These are phyloP conservation scores for Clohesyomyces aquaticus DNA, from an alignment of 495 filamentous ascomycete genomes.

Conservation along the genomic window DNA sequence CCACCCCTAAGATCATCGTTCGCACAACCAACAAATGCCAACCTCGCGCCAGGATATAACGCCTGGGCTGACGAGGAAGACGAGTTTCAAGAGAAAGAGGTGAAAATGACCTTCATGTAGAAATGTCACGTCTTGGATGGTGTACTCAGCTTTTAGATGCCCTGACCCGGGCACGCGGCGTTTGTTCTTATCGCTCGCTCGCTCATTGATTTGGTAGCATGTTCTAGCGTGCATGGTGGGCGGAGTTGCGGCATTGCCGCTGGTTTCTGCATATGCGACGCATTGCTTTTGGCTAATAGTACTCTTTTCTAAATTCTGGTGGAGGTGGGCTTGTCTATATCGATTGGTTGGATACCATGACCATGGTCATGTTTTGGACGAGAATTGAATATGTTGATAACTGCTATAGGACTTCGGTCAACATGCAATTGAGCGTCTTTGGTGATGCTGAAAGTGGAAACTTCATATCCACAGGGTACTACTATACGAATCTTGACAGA, in stretches of 20 bases:
- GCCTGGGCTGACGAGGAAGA: slow-evolving; percentile 82
- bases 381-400: too few relatives aligned
- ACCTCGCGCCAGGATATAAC: slow-evolving; percentile 63
- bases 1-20: slow-evolving; percentile 51
- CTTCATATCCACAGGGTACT: too few relatives aligned
- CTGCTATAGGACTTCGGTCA: too few relatives aligned
- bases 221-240: neutral
- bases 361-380: too few relatives aligned
- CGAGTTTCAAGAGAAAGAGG: slow-evolving; percentile 55
- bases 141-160: slow-evolving; percentile 1
- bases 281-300: too few relatives aligned
- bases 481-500: too few relatives aligned
- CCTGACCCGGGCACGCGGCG: neutral
- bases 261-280: too few relatives aligned
- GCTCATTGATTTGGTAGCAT: neutral
- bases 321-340: too few relatives aligned
- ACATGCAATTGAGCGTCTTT: too few relatives aligned
- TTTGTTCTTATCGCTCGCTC: neutral
- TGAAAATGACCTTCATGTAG: slow-evolving; percentile 59
- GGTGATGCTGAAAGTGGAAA: too few relatives aligned
- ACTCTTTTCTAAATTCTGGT: too few relatives aligned
- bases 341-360: too few relatives aligned
- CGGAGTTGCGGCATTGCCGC: neutral
- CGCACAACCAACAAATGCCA: slow-evolving; percentile 48
- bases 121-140: neutral